Base-by-base conservation (phyloP, 768 basidiomycete genomes). In the Tephrocybe sp. region DNA sequence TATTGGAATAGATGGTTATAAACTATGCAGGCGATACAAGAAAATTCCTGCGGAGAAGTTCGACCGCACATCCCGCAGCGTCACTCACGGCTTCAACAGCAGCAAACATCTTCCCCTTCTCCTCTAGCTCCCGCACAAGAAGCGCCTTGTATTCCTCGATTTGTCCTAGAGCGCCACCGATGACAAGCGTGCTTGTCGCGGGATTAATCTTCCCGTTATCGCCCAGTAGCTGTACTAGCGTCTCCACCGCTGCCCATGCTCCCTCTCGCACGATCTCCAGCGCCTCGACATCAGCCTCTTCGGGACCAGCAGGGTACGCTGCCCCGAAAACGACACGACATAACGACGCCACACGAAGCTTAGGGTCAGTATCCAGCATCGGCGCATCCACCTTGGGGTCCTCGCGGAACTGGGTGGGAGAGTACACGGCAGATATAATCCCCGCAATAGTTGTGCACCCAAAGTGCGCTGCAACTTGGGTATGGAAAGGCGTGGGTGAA, bases 111-210 rank as follows among this genome's bases (percentile, higher is more conserved):
- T 56, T 34, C 5, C 58, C 59, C 32, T 42, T 35, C 19, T 39
- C 45, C 6, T 44, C 30, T 36, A 61, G 40, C 8, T 44, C 53
- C 12, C 44, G 40, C 5, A 56, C 38, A 5, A 65, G 47, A 19
- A 59, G 28, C 21, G 36, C 39, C 19, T 40, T 49, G 27, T 54
- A 65, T 21, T 38, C 35, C 11, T 35, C n/a, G n/a, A 64, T 34
- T 38, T 62, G 61, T 8, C 52, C 47, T 32, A 64, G 44, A 4
- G 58, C 61, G 18, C 64, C 64, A 11, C 64, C 63, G 26, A 66
- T 49, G 8, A 63, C 54, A 18, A 64, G 57, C 0, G 52, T 54
- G 27, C 56, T 62, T 5, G 51, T 31, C 8, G 27, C 27, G 4
- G 59, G 21, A 1, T 30, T 22, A 16, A 60, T 37, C n/a, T 22